These are phyloP conservation scores for Globisporangium spinosum DNA, from an alignment of 352 stramenopile species.

Conservation along the genomic window DNA sequence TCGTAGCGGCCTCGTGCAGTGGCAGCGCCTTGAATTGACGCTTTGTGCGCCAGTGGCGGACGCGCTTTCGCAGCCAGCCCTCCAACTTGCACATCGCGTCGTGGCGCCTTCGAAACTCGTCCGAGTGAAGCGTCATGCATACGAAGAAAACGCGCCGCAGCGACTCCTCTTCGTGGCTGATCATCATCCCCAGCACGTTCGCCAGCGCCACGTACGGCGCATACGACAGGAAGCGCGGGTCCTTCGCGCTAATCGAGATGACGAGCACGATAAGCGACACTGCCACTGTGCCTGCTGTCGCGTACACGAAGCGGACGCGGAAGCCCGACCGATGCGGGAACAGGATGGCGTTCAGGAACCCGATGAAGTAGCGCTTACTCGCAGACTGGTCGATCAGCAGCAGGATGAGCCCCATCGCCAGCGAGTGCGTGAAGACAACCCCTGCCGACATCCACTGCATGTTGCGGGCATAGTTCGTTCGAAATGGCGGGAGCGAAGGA, in stretches of 20 bases:
- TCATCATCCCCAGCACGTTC: constrained; percentile 40
- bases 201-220: constrained; percentile 28
- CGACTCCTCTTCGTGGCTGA: constrained; percentile 46
- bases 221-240: constrained; percentile 30
- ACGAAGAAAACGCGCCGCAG: constrained; percentile 42
- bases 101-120: background rate
- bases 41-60: background rate
- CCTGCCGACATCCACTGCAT: background rate
- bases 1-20: background rate
- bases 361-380: constrained; percentile 9
- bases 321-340: background rate
- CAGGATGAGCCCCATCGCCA: constrained; percentile 35
- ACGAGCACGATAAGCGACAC: background rate
- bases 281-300: background rate
- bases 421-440: constrained; percentile 32
- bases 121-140: background rate
- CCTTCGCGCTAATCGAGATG: background rate
- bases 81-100: background rate
- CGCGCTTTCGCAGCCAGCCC: background rate
- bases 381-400: constrained; percentile 28
- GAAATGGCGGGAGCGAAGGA: background rate
- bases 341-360: background rate
- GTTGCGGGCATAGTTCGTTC: background rate
- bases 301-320: background rate
- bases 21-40: background rate